phyloP scores from a whole-genome alignment of 345 rosid genomes.

The Eucalyptus decipiens region DNA sequence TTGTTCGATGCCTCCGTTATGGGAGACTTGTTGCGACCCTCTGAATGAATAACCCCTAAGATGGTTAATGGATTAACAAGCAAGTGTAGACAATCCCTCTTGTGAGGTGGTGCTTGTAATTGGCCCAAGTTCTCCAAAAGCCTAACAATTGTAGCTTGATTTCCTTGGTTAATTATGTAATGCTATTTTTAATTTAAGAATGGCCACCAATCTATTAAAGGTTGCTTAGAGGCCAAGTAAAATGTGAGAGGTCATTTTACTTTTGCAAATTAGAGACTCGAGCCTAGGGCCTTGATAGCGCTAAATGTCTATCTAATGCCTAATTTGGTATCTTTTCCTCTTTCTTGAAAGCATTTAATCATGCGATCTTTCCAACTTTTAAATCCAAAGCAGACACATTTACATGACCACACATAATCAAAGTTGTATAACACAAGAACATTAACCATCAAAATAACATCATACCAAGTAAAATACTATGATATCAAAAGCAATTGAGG shows the following conservation, averaged over 20 bases:
- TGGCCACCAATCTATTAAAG: neutral
- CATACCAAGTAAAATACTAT: neutral
- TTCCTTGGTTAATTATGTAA: neutral
- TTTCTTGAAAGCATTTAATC: neutral
- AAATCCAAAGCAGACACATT: neutral
- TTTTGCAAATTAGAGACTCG: neutral
- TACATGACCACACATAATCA: neutral
- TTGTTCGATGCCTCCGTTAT: too few species aligned
- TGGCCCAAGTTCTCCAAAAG: neutral
- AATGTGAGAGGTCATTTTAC: neutral
- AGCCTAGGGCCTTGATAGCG: neutral
- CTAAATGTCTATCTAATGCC: neutral
- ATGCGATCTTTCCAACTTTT: neutral
- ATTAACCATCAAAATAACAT: neutral
- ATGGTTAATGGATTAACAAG: neutral
- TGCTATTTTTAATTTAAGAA: neutral
- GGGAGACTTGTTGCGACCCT: too few species aligned
- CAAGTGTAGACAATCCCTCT: neutral
- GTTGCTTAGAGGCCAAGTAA: neutral
- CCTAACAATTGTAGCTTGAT: neutral
- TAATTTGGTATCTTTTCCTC: neutral
- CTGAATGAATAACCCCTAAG: neutral
- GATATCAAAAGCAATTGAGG: neutral
- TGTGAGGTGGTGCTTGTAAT: neutral
- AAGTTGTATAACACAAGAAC: neutral